phyloP scores from a whole-genome alignment of 2,329 filamentous ascomycete species.

The Verticillium nubilum region DNA sequence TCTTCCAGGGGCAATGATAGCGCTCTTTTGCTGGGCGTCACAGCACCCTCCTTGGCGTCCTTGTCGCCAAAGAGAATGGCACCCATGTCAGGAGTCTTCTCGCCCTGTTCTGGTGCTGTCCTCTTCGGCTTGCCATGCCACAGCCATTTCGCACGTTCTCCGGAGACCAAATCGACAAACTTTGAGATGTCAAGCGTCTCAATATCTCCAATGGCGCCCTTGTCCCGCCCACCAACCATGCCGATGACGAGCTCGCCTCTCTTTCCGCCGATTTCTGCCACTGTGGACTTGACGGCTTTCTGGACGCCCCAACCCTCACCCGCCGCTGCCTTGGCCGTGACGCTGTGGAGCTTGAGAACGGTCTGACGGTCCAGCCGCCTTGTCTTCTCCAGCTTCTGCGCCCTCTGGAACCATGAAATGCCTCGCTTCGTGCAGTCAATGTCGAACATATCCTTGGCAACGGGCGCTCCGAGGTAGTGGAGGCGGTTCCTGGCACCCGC shows the following conservation, averaged over 20 bases:
- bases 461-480: conserved; percentile 76
- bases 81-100: conserved; percentile 39
- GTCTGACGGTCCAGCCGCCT: conserved; percentile 79
- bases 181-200: conserved; percentile 86
- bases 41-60: conserved; percentile 34
- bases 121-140: conserved; percentile 89
- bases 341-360: conserved; percentile 70
- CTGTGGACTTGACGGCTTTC: conserved; percentile 89
- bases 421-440: conserved; percentile 75
- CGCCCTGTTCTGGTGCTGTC: conserved; percentile 39
- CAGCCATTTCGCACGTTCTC: conserved; percentile 85
- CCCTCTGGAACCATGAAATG: conserved; percentile 84
- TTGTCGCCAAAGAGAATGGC: conserved; percentile 46
- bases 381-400: conserved; percentile 72
- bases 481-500: conserved; percentile 88
- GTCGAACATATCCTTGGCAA: conserved; percentile 89
- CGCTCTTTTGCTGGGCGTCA: conserved; percentile 40
- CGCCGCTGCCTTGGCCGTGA: conserved; percentile 84
- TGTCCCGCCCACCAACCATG: conserved; percentile 84
- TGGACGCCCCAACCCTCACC: conserved; percentile 91
- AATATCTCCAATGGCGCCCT: conserved; percentile 84
- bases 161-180: conserved; percentile 72
- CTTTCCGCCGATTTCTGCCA: conserved; percentile 89
- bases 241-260: conserved; percentile 91
- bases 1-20: conserved; percentile 49